Evolutionary conservation across 1,139 yeast species (phyloP), one percentile per base, ranked within the genome.

Genomic region (Pichia sp.): DNA sequence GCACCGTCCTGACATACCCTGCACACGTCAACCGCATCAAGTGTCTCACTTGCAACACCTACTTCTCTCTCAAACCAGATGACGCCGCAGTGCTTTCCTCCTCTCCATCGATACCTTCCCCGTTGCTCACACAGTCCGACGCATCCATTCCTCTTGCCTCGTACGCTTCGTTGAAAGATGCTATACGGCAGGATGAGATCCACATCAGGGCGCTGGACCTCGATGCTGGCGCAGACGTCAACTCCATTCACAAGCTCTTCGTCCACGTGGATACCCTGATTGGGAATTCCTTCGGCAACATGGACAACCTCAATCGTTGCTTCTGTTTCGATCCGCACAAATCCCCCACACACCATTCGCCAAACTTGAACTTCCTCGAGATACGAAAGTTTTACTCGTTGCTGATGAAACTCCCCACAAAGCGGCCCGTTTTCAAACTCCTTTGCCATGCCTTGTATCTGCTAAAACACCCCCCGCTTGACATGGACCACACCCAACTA

Each of bases 21-120:
- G 66, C 66, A 5, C 64, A 64, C 8, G 70, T 76, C 2, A 53
- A 64, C 9, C 81, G 80, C 59, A 80, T 79, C 64, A 74, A 76
- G 54, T 86, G 95, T 60, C 71, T 79, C 0, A 68, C 75, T 1
- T 83, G 89, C 59, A 73, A 73, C 40, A 76, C 85, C 8, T 79
- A 78, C 16, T 44, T 50, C n/a, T 25, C 34, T 12, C 21, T 13
- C 21, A 39, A 39, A 13, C 10, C 13, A 22, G 26, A 19, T 8
- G 41, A 39, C 26, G 10, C 41, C 41, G 8, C 23, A 25, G 28
- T 25, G 8, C 7, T 44, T 19, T 12, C 22, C 40, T 8, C 21
- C n/a, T n/a, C 39, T 10, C 25, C 40, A n/a, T 30, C 46, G 7
- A 7, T 18, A 7, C 31, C 28, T 13, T 16, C 28, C 26, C 30